A percentile compares a stretch with the other conserved stretches of the same genome.
phyloP scores from a whole-genome alignment of 306 rosid species.

The Urtica urens region DNA sequence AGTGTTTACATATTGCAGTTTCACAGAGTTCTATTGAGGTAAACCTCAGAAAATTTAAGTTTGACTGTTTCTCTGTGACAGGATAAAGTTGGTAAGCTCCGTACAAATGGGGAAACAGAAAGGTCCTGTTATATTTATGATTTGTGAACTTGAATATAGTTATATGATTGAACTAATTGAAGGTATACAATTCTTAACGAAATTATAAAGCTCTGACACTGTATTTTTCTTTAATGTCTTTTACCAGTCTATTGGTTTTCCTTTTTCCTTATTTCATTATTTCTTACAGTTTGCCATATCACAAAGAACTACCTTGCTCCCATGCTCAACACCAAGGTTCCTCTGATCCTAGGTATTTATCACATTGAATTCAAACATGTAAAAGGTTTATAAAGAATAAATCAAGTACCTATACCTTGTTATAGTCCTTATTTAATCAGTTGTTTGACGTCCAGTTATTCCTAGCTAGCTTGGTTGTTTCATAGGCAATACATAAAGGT shows the following conservation, averaged over 20 bases:
- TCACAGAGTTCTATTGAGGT: background rate
- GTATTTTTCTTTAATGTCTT: background rate
- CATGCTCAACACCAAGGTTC: constrained; percentile 65
- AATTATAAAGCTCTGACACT: background rate
- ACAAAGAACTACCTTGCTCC: constrained; percentile 79
- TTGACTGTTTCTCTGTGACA: constrained; percentile 30
- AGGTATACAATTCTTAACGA: background rate
- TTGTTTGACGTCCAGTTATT: too few species aligned
- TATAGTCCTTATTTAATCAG: too few species aligned
- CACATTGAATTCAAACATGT: too few species aligned
- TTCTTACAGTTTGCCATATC: constrained; percentile 62
- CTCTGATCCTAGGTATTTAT: constrained; percentile 77
- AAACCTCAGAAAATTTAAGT: background rate
- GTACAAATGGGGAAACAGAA: constrained; percentile 21
- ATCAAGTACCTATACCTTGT: too few species aligned
- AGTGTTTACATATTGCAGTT: background rate
- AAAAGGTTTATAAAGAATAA: too few species aligned
- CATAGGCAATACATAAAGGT: too few species aligned
- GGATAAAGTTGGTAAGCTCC: constrained; percentile 97
- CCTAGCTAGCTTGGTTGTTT: too few species aligned
- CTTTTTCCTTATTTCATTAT: background rate
- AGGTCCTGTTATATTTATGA: too few species aligned
- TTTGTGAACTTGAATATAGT: too few species aligned
- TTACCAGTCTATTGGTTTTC: background rate
- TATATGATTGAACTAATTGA: background rate